Evolutionary conservation across 2,329 filamentous ascomycete genomes (phyloP).

Genomic region (Penicillium thymicola): DNA sequence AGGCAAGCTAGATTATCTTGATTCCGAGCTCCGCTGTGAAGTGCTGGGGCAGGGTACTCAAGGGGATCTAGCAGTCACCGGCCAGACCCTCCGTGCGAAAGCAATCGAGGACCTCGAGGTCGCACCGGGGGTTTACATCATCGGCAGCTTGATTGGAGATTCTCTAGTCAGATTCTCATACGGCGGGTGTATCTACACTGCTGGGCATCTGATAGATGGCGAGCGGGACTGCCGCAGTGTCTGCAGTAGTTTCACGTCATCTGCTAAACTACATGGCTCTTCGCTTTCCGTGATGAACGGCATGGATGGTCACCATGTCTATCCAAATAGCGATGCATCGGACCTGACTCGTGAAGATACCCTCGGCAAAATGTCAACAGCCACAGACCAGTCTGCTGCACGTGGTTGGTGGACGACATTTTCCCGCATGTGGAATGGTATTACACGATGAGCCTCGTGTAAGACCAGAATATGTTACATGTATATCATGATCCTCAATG

Average conservation of each 20-base stretch:
- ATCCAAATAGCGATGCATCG: slow-evolving; percentile 1
- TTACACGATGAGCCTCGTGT: slow-evolving; percentile 11
- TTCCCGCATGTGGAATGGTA: slow-evolving; percentile 18
- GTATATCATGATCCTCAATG: slow-evolving; percentile 1
- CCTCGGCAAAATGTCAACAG: slow-evolving; percentile 15
- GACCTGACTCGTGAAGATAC: slow-evolving; percentile 18
- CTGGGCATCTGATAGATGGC: slow-evolving; percentile 48
- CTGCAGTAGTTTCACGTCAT: slow-evolving; percentile 20
- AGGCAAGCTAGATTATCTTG: slow-evolving; percentile 53
- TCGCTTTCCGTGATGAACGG: slow-evolving; percentile 38
- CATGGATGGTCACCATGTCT: slow-evolving; percentile 36
- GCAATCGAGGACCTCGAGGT: slow-evolving; percentile 53
- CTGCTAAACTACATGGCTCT: slow-evolving; percentile 18
- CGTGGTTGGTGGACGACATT: slow-evolving; percentile 23
- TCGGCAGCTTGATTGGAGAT: slow-evolving; percentile 59
- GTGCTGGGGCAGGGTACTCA: slow-evolving; percentile 36
- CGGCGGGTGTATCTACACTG: slow-evolving; percentile 57
- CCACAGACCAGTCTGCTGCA: slow-evolving; percentile 6
- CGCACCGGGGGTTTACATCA: slow-evolving; percentile 52
- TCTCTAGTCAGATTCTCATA: slow-evolving; percentile 59
- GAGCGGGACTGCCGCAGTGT: slow-evolving; percentile 16
- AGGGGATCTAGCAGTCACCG: slow-evolving; percentile 44
- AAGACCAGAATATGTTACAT: slow-evolving; percentile 1
- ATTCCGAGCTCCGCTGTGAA: slow-evolving; percentile 46
- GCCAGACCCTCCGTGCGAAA: slow-evolving; percentile 53